Evolutionary conservation across 2,329 filamentous ascomycete genomes (phyloP).

Genomic region (Magnaporthiopsis rhizophila): DNA sequence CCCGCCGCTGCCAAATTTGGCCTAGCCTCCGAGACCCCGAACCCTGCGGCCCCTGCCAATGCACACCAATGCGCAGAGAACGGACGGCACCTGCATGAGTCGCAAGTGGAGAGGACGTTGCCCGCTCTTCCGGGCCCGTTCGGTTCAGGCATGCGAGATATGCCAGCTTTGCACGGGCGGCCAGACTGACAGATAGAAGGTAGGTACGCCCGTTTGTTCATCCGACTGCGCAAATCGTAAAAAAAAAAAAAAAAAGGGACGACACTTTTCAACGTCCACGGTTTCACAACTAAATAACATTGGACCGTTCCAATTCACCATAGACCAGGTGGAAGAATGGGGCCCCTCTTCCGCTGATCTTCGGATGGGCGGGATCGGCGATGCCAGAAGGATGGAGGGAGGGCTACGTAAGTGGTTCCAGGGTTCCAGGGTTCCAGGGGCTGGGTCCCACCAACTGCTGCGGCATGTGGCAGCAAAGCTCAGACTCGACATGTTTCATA

Average conservation of each 20-base stretch:
- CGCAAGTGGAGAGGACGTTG: background rate
- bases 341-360: background rate
- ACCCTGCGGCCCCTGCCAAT: background rate
- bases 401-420: background rate
- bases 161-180: too few relatives aligned
- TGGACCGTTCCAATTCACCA: background rate
- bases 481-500: background rate
- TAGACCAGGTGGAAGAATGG: background rate
- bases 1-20: background rate
- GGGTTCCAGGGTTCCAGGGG: background rate
- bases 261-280: background rate
- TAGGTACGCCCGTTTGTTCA: too few relatives aligned
- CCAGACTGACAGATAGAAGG: too few relatives aligned
- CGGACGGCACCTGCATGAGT: background rate
- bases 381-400: too few relatives aligned
- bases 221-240: background rate
- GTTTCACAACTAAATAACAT: background rate
- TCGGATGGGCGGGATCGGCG: background rate
- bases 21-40: background rate
- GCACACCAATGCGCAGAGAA: background rate
- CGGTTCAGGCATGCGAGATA: background rate
- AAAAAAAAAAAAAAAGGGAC: too few relatives aligned
- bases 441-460: too few relatives aligned
- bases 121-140: background rate
- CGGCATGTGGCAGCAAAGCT: background rate